Base-by-base conservation (phyloP, 306 rosid species). In the Canavalia gladiata region DNA sequence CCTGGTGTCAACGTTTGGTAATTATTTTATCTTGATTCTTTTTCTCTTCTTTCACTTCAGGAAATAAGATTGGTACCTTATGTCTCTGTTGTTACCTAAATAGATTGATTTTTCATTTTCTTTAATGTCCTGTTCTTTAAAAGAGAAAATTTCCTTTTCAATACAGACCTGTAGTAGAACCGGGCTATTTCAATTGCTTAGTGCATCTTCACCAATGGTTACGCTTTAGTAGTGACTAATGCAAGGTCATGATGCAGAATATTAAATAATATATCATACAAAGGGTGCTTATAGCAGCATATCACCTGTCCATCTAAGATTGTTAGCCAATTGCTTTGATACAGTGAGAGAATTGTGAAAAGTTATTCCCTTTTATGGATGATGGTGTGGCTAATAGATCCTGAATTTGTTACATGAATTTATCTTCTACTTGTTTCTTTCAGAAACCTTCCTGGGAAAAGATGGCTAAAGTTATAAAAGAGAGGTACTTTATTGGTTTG, bases 401-500 rank as follows among this genome's bases (percentile, higher is more conserved):
- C 68, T 83, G 63, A 59, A 78, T 66, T 76, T 47, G 35, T 67
- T 77, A 77, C 57, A 43, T 52, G 63, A 56, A 35, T 77, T 55
- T 58, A 30, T 77, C 73, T 69, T 82, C 76, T 55, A 43, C 50
- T 79, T 63, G 76, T 81, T 66, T 83, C 56, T 70, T 81, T 71
- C 93, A 95, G 99, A 95, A 91, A 93, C 97, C 97, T 71, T 90
- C 99, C 66, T 95, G 99, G 99, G 99, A 95, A 87, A 95, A 90
- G 89, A 87, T 96, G 2, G 94, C 97, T 78, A 91, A 87, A 82
- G 81, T 81, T 73, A 89, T 90, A 35, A 86, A 87, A 89, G 97
- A 95, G 80, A 95, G 98, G 99, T 95, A 79, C 74, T 69, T 58
- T 75, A 68, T 68, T 74, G 75, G 25, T 18, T 74, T 65, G 54